These are phyloP conservation scores for Colletotrichum incanum DNA, from an alignment of 2,329 filamentous ascomycete genomes.

Conservation along the genomic window DNA sequence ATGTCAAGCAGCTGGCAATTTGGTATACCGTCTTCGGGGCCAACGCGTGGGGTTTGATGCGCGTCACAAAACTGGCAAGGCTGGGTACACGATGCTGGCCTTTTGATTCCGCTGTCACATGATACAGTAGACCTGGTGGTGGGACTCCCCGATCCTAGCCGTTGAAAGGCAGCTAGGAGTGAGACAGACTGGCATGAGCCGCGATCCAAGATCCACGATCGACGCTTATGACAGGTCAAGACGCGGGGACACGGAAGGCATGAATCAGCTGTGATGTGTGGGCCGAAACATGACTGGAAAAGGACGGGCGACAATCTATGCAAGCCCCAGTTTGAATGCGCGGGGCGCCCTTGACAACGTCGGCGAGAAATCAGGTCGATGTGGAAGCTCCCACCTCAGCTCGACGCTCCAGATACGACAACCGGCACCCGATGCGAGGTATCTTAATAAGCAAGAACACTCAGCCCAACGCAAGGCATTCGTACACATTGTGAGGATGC, in stretches of 20 bases:
- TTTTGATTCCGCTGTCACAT: neutral
- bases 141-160: neutral
- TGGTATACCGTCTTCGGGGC: neutral
- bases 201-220: slow-evolving; percentile 7
- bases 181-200: slow-evolving; percentile 31
- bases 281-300: slow-evolving; percentile 12
- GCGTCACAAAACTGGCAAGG: neutral
- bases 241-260: neutral
- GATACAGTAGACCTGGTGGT: neutral
- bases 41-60: neutral
- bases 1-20: neutral
- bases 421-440: neutral
- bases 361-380: neutral
- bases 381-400: neutral
- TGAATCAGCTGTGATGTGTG: neutral
- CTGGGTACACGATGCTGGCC: neutral
- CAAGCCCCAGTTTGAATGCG: neutral
- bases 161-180: neutral
- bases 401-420: neutral
- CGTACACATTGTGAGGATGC: neutral
- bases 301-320: too few species aligned
- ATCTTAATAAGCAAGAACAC: neutral
- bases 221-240: neutral
- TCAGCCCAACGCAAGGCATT: neutral
- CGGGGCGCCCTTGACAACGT: slow-evolving; percentile 4